phyloP scores from a whole-genome alignment of 768 basidiomycete species.

The Sarcodon aspratus region DNA sequence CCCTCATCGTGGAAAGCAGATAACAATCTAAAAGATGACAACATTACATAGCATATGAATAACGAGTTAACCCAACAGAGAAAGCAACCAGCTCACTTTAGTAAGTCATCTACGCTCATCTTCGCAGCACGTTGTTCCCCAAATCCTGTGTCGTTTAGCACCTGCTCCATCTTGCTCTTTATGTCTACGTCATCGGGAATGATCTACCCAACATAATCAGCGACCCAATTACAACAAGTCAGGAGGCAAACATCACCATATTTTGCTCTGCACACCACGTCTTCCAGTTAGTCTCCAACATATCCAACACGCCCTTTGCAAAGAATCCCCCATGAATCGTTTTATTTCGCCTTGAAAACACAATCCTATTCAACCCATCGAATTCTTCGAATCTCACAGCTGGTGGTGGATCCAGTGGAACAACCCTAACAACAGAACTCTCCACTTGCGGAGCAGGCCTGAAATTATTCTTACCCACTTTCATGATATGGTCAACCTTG shows the following conservation, averaged over 20 bases:
- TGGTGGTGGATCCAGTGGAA: slow-evolving; percentile 89
- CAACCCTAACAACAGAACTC: slow-evolving; percentile 82
- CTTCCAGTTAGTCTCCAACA: slow-evolving; percentile 88
- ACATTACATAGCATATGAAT: slow-evolving; percentile 1
- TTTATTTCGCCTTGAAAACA: slow-evolving; percentile 88
- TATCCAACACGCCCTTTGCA: slow-evolving; percentile 89
- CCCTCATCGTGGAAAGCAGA: slow-evolving; percentile 65
- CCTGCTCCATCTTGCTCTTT: slow-evolving; percentile 57
- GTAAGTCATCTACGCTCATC: slow-evolving; percentile 86
- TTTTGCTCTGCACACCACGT: slow-evolving; percentile 84
- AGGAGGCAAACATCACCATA: slow-evolving; percentile 34
- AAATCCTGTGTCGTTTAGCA: slow-evolving; percentile 60
- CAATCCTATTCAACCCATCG: slow-evolving; percentile 85
- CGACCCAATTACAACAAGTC: neutral
- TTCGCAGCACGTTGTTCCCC: slow-evolving; percentile 79
- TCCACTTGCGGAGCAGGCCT: slow-evolving; percentile 93
- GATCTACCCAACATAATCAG: slow-evolving; percentile 29
- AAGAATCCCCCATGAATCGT: slow-evolving; percentile 81
- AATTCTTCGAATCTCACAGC: slow-evolving; percentile 96
- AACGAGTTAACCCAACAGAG: neutral
- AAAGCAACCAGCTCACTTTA: slow-evolving; percentile 56
- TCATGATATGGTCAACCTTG: slow-evolving; percentile 92
- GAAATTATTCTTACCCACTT: slow-evolving; percentile 96
- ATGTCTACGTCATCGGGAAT: slow-evolving; percentile 63
- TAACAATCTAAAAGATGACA: slow-evolving; percentile 37